These are phyloP conservation scores for Ambrosia artemisiifolia DNA, from an alignment of 129 eudicot genomes.

Conservation along the genomic window DNA sequence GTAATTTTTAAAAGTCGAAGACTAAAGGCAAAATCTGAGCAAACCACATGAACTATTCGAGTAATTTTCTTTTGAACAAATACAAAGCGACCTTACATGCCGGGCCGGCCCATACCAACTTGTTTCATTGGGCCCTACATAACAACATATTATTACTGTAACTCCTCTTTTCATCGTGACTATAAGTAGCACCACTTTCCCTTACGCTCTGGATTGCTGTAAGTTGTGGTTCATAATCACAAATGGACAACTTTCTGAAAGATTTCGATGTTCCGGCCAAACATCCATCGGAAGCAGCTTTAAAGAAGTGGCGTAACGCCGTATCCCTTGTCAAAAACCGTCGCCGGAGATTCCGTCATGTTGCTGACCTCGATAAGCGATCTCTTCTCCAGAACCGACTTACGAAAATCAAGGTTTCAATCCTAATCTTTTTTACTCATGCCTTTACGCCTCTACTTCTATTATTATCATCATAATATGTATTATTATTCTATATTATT, in stretches of 20 bases:
- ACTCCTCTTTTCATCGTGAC: too few species aligned
- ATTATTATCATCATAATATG: neutral
- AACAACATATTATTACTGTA: too few species aligned
- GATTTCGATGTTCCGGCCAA: constrained; percentile 57
- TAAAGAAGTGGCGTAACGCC: constrained; percentile 63
- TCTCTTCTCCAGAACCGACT: constrained; percentile 35
- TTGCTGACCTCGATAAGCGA: constrained; percentile 66
- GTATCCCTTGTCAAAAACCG: constrained; percentile 56
- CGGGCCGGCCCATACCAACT: too few species aligned
- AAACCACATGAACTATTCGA: too few species aligned
- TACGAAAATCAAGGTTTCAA: constrained; percentile 40
- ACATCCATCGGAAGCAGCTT: constrained; percentile 52
- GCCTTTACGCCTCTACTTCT: neutral
- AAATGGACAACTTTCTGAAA: constrained; percentile 33
- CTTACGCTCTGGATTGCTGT: neutral
- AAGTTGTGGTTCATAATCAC: neutral
- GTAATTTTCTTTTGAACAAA: too few species aligned
- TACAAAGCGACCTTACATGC: too few species aligned
- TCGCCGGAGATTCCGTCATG: constrained; percentile 73
- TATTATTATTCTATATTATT: neutral
- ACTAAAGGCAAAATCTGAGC: too few species aligned
- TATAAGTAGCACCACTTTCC: neutral
- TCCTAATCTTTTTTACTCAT: neutral
- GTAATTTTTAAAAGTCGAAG: too few species aligned
- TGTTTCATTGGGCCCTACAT: too few species aligned